Percentiles rank a stretch among this genome's conserved stretches.
These are phyloP conservation scores for Rhamnella rubrinervis DNA, from an alignment of 331 rosid species.

Conservation along the genomic window DNA sequence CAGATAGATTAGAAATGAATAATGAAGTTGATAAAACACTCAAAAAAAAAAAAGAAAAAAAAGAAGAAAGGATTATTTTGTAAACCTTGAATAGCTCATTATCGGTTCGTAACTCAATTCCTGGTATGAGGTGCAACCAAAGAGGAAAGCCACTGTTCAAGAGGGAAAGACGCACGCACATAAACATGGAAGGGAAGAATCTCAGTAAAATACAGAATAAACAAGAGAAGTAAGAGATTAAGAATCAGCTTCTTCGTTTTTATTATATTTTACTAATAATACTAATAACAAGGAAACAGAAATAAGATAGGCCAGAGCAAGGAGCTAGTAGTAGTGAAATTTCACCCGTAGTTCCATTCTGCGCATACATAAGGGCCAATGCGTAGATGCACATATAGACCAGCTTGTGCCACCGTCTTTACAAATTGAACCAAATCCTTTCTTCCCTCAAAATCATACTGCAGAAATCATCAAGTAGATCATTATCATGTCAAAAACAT, in stretches of 20 bases:
- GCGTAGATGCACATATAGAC: conserved; percentile 79
- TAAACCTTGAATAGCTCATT: conserved; percentile 81
- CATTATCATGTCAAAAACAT: background rate
- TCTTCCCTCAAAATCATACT: conserved; percentile 81
- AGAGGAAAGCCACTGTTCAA: conserved; percentile 85
- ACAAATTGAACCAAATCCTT: conserved; percentile 73
- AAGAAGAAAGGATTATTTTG: conserved; percentile 8
- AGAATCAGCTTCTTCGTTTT: background rate
- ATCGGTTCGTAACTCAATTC: conserved; percentile 76
- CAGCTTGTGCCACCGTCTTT: conserved; percentile 79
- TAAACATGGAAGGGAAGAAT: conserved; percentile 1
- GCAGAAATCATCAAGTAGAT: conserved; percentile 19
- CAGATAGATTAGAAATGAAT: conserved; percentile 3
- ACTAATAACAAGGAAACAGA: background rate
- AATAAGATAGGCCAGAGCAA: background rate
- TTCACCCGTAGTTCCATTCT: conserved; percentile 97
- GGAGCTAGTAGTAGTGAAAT: background rate
- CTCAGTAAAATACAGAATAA: background rate
- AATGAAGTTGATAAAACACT: background rate
- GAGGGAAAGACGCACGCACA: background rate
- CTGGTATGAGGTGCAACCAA: conserved; percentile 89
- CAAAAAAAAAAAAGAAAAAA: background rate
- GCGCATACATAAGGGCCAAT: conserved; percentile 98
- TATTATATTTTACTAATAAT: background rate
- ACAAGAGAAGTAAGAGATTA: background rate